A percentile compares a stretch with the other conserved stretches of the same genome.
Conservation (phyloP, 345 rosid genomes). For the Populus deltoides region DNA sequence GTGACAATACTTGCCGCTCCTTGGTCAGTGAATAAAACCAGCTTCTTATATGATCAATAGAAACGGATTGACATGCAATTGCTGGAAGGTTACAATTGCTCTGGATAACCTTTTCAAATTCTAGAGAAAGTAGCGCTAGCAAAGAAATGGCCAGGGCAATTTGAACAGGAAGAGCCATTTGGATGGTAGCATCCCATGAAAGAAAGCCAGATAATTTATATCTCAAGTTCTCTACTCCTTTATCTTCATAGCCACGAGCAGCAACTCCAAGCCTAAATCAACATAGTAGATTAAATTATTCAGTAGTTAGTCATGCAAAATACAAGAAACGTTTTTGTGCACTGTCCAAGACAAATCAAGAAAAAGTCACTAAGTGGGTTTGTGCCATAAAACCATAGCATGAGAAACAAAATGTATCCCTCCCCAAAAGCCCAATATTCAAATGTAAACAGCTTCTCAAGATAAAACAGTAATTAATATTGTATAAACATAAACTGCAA, state of each 20-base stretch:
- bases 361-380: background rate
- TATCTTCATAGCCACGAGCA: conserved; percentile 54
- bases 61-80: conserved; percentile 23
- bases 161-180: conserved; percentile 55
- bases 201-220: conserved; percentile 45
- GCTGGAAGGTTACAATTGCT: conserved; percentile 19
- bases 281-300: background rate
- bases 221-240: conserved; percentile 48
- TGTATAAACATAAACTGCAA: background rate
- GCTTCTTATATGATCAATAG: conserved; percentile 39
- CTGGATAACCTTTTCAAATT: conserved; percentile 29
- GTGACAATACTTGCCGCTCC: conserved; percentile 33
- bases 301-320: background rate
- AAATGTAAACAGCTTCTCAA: background rate
- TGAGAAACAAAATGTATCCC: background rate
- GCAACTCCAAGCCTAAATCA: conserved; percentile 60
- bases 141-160: conserved; percentile 49
- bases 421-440: background rate
- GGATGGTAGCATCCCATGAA: conserved; percentile 32
- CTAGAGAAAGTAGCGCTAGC: conserved; percentile 41
- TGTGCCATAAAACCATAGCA: background rate
- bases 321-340: background rate
- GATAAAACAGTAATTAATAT: background rate
- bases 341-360: background rate
- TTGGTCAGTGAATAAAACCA: conserved; percentile 61